Base-by-base conservation (phyloP, 2,329 filamentous ascomycete genomes). In the Ceratocystis ficicola region DNA sequence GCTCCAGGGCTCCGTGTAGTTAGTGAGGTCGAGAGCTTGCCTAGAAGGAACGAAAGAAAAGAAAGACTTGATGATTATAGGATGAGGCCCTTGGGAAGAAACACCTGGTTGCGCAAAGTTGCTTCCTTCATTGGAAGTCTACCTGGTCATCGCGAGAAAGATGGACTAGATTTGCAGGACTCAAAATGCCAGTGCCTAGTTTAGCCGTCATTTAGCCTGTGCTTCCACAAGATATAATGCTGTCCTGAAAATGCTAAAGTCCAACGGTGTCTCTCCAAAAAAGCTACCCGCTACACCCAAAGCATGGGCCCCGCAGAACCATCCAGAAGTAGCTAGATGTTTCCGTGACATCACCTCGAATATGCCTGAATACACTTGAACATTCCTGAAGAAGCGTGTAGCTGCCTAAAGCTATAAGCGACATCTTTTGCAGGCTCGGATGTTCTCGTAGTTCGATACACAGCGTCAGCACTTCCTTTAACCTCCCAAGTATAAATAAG, bases 271-370 rank as follows among this genome's bases (percentile, higher is more conserved):
- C 5, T 25, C 28, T 7, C 52, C n/a, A 7, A 59, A 57, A 66
- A 20, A 41, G 36, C 36, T 68, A 36, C 64, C 66, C 52, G 32
- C 63, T 25, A 46, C 44, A 22, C 60, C 65, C 5, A 63, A 63
- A 63, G 44, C 25, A 41, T 30, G 17, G 60, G 15, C 61, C 60
- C 44, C 64, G 61, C 66, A 60, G 66, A 68, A 65, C 20, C 48
- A 32, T 50, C 66, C 63, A 68, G 66, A 68, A 68, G 62, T 64
- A 64, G 66, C 66, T 66, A 64, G 64, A 59, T 59, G 22, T 8
- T 7, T 64, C 63, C 36, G 41, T 64, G 64, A 68, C 63, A 68
- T 68, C 64, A 68, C 63, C 50, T 44, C 55, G 44, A 63, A 44
- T 52, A 28, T 30, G 25, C 62, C 60, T 28, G 66, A 68, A 41